phyloP scores from a whole-genome alignment of 768 basidiomycete species.

The Suillus subaureus region DNA sequence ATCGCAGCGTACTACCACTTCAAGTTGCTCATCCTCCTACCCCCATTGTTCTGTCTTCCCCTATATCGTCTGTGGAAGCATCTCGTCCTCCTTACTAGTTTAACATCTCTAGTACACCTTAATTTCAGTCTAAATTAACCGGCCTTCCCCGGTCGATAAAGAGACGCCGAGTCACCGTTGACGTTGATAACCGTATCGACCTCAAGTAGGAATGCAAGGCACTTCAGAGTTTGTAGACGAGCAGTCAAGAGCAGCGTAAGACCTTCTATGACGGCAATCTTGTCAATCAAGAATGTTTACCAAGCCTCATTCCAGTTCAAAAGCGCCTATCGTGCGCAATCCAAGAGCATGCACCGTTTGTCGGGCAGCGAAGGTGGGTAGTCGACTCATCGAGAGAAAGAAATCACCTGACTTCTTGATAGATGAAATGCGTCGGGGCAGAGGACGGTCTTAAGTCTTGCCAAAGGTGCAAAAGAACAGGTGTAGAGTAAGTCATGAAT shows the following conservation, averaged over 20 bases:
- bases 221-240: conserved; percentile 30
- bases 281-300: conserved; percentile 15
- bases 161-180: conserved; percentile 42
- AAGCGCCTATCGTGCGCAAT: conserved; percentile 48
- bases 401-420: conserved; percentile 19
- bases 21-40: conserved; percentile 11
- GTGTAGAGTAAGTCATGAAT: conserved; percentile 59
- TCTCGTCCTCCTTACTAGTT: conserved; percentile 11
- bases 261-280: conserved; percentile 7
- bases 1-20: conserved; percentile 22
- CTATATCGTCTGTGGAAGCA: background rate
- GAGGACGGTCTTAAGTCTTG: conserved; percentile 82
- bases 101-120: conserved; percentile 18
- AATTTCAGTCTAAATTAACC: conserved; percentile 41
- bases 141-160: conserved; percentile 44
- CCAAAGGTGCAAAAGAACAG: conserved; percentile 82
- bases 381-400: conserved; percentile 15
- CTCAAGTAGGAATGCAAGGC: conserved; percentile 28
- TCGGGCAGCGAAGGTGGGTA: conserved; percentile 73
- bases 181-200: conserved; percentile 39
- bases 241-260: conserved; percentile 33
- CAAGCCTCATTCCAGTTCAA: conserved; percentile 33
- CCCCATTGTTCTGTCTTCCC: background rate
- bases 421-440: conserved; percentile 94
- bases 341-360: conserved; percentile 82